These are phyloP conservation scores for Aureobasidium uvarum DNA, from an alignment of 2,329 filamentous ascomycete species.

Conservation along the genomic window DNA sequence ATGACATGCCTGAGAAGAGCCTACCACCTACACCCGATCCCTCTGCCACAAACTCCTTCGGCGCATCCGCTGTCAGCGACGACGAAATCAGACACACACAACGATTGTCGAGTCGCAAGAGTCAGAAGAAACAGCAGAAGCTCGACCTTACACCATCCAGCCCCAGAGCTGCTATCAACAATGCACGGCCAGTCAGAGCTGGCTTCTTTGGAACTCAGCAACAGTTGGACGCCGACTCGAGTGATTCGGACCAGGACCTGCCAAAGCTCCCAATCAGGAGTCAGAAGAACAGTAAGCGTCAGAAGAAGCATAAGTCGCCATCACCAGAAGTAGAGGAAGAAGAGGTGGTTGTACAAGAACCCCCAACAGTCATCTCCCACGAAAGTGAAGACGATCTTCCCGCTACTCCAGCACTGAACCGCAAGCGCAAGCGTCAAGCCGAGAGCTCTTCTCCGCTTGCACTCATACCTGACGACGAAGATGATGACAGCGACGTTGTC, in stretches of 20 bases:
- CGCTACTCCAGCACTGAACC: constrained; percentile 23
- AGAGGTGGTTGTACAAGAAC: neutral
- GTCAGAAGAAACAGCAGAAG: constrained; percentile 36
- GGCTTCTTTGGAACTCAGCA: constrained; percentile 36
- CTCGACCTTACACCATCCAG: constrained; percentile 31
- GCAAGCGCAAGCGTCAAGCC: constrained; percentile 27
- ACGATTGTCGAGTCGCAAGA: constrained; percentile 30
- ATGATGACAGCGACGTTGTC: constrained; percentile 32
- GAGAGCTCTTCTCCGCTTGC: neutral
- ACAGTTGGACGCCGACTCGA: constrained; percentile 3
- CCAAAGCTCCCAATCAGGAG: constrained; percentile 5
- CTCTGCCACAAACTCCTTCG: constrained; percentile 29
- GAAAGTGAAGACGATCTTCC: constrained; percentile 37
- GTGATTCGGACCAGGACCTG: constrained; percentile 6
- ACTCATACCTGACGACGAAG: constrained; percentile 28
- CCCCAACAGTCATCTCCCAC: neutral
- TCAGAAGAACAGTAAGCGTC: constrained; percentile 13
- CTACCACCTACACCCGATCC: constrained; percentile 32
- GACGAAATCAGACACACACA: constrained; percentile 33
- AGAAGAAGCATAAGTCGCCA: neutral
- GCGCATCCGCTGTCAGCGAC: constrained; percentile 30
- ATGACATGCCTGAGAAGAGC: constrained; percentile 22
- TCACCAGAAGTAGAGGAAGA: neutral
- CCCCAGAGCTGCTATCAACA: constrained; percentile 5
- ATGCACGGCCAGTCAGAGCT: constrained; percentile 28